phyloP scores from a whole-genome alignment of 2,329 filamentous ascomycete genomes.

The Colletotrichum simmondsii region DNA sequence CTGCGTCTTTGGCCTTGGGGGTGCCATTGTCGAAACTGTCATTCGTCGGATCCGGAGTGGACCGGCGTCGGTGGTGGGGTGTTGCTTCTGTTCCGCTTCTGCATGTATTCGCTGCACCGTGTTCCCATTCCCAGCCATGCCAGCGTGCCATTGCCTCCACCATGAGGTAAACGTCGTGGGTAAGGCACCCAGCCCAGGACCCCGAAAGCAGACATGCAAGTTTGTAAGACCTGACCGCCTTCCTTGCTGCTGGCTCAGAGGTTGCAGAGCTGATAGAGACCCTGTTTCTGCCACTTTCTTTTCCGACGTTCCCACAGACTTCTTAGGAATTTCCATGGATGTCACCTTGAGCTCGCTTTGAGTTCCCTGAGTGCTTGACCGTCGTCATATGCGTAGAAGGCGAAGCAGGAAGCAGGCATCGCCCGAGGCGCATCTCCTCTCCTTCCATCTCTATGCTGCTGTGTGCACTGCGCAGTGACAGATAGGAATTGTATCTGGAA shows the following conservation, averaged over 20 bases:
- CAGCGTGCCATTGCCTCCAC: conserved; percentile 22
- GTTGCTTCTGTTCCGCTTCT: conserved; percentile 25
- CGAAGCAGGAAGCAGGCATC: neutral
- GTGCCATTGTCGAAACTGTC: conserved; percentile 19
- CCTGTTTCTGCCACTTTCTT: conserved; percentile 22
- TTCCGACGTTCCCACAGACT: conserved; percentile 4
- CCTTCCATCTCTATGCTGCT: neutral
- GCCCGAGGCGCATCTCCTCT: neutral
- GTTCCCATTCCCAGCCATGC: conserved; percentile 25
- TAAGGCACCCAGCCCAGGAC: conserved; percentile 2
- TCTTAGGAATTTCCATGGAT: neutral
- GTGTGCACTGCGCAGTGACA: neutral
- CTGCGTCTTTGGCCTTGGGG: conserved; percentile 12
- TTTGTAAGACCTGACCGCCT: conserved; percentile 16
- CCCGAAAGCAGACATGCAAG: neutral
- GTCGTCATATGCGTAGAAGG: neutral
- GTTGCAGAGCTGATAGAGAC: neutral
- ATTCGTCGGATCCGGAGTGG: conserved; percentile 20
- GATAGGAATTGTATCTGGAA: neutral
- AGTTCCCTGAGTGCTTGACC: neutral
- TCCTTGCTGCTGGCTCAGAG: neutral
- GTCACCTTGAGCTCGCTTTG: neutral
- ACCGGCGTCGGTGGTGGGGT: conserved; percentile 2
- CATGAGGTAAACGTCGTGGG: conserved; percentile 6
- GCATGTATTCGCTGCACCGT: conserved; percentile 30